Conservation (phyloP, 2,329 filamentous ascomycete genomes). For the Fusarium mexicanum region DNA sequence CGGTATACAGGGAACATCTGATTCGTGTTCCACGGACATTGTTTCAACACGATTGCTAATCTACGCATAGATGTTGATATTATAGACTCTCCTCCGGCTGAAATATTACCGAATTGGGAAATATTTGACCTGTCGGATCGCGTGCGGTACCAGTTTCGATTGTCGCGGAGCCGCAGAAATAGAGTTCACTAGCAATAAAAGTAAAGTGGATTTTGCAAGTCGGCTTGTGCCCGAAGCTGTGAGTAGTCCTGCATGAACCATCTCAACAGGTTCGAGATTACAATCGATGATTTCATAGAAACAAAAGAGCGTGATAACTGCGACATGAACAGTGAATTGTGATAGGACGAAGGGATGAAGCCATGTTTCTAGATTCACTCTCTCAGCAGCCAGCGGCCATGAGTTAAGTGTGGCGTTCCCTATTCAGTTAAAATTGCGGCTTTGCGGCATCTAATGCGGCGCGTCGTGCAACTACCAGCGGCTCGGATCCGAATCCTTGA, state of each 20-base stretch:
- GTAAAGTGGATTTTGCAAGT: neutral
- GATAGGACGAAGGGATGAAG: too few species aligned
- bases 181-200: neutral
- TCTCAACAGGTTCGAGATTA: neutral
- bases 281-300: neutral
- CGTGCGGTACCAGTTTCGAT: neutral
- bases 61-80: too few species aligned
- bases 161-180: conserved; percentile 1
- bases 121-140: neutral
- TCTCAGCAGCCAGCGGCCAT: neutral
- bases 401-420: neutral
- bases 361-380: neutral
- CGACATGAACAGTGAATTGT: too few species aligned
- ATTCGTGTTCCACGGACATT: neutral
- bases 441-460: neutral
- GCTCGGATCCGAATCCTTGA: neutral
- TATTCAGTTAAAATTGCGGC: neutral
- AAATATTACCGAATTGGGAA: neutral
- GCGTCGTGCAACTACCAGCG: neutral
- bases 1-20: too few species aligned
- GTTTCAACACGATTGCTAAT: neutral
- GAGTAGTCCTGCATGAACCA: neutral
- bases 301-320: too few species aligned
- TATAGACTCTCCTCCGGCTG: accelerated
- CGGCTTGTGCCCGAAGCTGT: neutral